These are phyloP conservation scores for Colletotrichum navitas DNA, from an alignment of 2,329 filamentous ascomycete genomes.

Conservation along the genomic window DNA sequence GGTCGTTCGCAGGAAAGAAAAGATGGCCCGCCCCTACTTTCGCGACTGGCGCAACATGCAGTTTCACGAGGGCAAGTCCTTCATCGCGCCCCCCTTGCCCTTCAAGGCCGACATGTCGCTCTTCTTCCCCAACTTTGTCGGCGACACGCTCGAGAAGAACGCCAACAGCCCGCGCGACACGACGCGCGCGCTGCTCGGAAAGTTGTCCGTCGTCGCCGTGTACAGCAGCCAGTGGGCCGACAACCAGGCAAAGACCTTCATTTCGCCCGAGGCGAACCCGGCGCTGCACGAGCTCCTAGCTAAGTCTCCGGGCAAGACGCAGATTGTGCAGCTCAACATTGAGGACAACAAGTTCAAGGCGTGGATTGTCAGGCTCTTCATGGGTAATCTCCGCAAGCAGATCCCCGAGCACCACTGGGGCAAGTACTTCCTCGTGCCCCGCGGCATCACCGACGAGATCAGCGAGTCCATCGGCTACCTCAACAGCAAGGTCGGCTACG, in stretches of 20 bases:
- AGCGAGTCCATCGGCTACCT: slow-evolving; percentile 76
- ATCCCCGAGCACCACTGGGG: slow-evolving; percentile 67
- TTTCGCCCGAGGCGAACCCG: slow-evolving; percentile 74
- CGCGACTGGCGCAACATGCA: slow-evolving; percentile 92
- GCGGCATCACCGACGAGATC: slow-evolving; percentile 70
- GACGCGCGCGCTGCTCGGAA: slow-evolving; percentile 79
- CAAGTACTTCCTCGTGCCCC: slow-evolving; percentile 72
- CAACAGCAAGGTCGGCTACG: slow-evolving; percentile 94
- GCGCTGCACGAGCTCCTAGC: slow-evolving; percentile 74
- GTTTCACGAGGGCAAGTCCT: slow-evolving; percentile 90
- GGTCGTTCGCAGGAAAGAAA: slow-evolving; percentile 69
- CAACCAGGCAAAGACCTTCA: slow-evolving; percentile 81
- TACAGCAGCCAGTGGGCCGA: slow-evolving; percentile 91
- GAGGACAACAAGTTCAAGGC: slow-evolving; percentile 83
- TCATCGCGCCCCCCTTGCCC: slow-evolving; percentile 84
- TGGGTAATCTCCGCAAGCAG: slow-evolving; percentile 63
- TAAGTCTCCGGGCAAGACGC: slow-evolving; percentile 63
- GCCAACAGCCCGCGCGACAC: slow-evolving; percentile 71
- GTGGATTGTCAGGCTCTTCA: slow-evolving; percentile 69
- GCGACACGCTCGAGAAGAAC: slow-evolving; percentile 77
- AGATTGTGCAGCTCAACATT: slow-evolving; percentile 88
- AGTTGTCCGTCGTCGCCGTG: slow-evolving; percentile 82
- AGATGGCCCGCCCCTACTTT: slow-evolving; percentile 91
- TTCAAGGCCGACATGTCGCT: slow-evolving; percentile 87
- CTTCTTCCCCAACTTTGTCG: slow-evolving; percentile 93